Evolutionary conservation across 441 rosid species (phyloP), one percentile per base, ranked within the genome.

Genomic region (Populus hybrid): DNA sequence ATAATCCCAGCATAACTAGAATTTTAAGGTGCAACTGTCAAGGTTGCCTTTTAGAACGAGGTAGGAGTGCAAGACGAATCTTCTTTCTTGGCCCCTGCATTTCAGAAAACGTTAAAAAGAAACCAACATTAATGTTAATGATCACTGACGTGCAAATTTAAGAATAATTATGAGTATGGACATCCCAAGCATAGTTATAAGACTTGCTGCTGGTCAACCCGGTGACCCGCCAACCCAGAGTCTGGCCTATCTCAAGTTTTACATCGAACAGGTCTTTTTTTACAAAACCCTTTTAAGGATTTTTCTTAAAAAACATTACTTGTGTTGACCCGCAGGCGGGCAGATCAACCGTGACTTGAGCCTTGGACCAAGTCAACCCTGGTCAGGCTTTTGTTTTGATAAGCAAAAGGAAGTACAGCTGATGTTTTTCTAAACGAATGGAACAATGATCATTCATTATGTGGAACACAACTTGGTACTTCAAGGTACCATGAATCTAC

Each of bases 51-150:
- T 86, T 93, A 68, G 89, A 77, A 73, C 88, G 93, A 35, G 88
- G 84, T 12, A 86, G 70, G 40, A 93, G 80, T 26, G 99, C 94
- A 69, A 87, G 93, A 75, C 92, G 92, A 74, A 95, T 93, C 87
- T 93, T 93, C 88, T 95, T 95, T 83, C 99, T 88, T 67, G 99
- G 98, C 46, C 99, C 99, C 98, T 95, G 93, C 85, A 82, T 79
- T 34, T 69, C 72, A 74, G 79, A 79, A 10, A 26, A 23, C 10
- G n/a, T 38, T 71, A 57, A 36, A 74, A 24, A 21, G 46, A 67
- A 18, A 18, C 24, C 35, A 28, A 4, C 8, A 61, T 18, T 34
- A 34, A 20, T n/a, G 21, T 28, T 26, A 35, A 30, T 26, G 40
- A 23, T 24, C 30, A 21, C n/a, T 11, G 36, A 8, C 18, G 28